Base-by-base conservation (phyloP, 129 eudicot genomes). In the Flaveria sonorensis region DNA sequence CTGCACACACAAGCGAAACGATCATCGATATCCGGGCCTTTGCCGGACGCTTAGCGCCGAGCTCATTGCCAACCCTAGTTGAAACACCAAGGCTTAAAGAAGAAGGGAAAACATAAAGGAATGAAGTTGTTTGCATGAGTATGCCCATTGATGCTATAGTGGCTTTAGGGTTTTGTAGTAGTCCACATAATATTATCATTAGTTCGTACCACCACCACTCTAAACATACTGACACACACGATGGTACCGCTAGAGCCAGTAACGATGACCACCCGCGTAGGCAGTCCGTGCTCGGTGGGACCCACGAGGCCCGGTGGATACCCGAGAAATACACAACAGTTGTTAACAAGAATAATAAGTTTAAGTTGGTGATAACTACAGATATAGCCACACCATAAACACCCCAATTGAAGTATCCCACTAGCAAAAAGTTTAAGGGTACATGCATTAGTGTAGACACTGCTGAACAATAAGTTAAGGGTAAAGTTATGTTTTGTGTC, bases 131-230 rank as follows among this genome's bases (percentile, higher is more conserved):
- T 83, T 93, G 98, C 62, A 93, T 93, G 0, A 93, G 81, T 13
- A 93, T 88, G 26, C 98, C 98, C 98, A 93, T 93, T 0, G 98
- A 88, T 6, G 97, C 92, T 30, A 93, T 81, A 45, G 91, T 93
- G 14, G 95, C 92, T 60, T 59, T 83, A 10, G 98, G 98, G 83
- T 86, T 93, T 60, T 79, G 55, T 28, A 93, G 28, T 30, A 93
- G 76, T 26, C 98, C 97, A 59, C 98, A 93, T 0, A 90, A 80
- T 83, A 93, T 80, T 69, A 90, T 93, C 98, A 93, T 90, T 28
- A 93, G 76, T 74, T 93, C 98, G 36, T 93, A 93, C 98, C 98
- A 93, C 98, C 98, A 93, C 98, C 98, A 93, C 68, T 93, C 98
- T 1, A 93, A 85, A 48, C 98, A 93, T 14, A 93, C 96, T 0